Evolutionary conservation across 1,139 yeast genomes (phyloP), one percentile per base, ranked within the genome.

Genomic region (Arxiozyma heterogenica): DNA sequence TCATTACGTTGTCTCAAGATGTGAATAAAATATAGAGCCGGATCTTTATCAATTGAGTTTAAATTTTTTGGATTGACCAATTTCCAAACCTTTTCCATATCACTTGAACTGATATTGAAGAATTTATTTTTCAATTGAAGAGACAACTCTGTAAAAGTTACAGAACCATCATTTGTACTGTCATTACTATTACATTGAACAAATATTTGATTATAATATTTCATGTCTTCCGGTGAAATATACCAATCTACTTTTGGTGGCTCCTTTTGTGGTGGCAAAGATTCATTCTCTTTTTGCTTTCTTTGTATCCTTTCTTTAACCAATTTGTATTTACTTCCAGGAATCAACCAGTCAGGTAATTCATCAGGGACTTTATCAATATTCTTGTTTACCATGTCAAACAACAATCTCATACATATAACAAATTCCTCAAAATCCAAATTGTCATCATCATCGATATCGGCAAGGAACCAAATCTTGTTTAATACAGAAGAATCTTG

Each of bases 341-440:
- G 98, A 57, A 93, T 79, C 59, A 94, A 79, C 98, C 98, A 91
- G 46, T 80, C 82, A 1, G 98, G 98, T 55, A 93, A 76, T 52
- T 78, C 77, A 23, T 73, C 69, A 1, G 98, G 98, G 7, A 91
- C 76, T 22, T 73, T 71, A 11, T 76, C 68, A 51, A 78, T 75
- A 47, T 82, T 84, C 34, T 91, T 90, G 70, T 91, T 90, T 51
- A 93, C 93, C 65, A 86, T 72, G 69, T 93, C 98, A 68, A 90
- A 94, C 51, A 91, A 87, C 57, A 93, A 78, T 60, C 97, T 78
- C 98, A 93, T 94, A 54, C 98, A 93, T 58, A 93, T 89, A 68
- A 98, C 93, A 70, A 93, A 93, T 72, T 93, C 98, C 70, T 93
- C 99, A 69, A 93, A 93, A 70, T 94, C 99, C 62, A 93, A 77